Percentiles rank a stretch among this genome's conserved stretches.
Conservation (phyloP, 306 rosid species). For the Cajanus cajan region DNA sequence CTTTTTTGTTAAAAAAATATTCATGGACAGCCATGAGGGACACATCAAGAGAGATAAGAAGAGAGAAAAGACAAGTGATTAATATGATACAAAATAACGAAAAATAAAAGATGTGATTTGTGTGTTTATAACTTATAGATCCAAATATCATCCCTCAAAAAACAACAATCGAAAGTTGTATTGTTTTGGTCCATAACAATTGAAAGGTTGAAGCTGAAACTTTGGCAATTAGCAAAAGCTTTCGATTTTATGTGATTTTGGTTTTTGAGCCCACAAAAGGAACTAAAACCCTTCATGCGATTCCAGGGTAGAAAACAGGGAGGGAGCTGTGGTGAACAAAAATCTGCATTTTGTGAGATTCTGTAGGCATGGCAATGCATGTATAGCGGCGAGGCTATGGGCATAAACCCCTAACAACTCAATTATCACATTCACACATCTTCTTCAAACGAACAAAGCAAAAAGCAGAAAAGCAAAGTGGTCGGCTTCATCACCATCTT, state of each 20-base stretch:
- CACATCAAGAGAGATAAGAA: too few relatives aligned
- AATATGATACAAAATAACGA: too few relatives aligned
- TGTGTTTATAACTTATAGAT: too few relatives aligned
- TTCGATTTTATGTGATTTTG: neutral
- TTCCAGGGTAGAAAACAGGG: neutral
- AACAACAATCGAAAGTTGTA: neutral
- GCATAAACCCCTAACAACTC: constrained; percentile 24
- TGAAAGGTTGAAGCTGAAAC: neutral
- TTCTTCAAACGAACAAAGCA: constrained; percentile 37
- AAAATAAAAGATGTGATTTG: too few relatives aligned
- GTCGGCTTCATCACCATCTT: constrained; percentile 56
- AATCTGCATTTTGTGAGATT: constrained; percentile 30
- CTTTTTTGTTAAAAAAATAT: too few relatives aligned
- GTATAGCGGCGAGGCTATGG: constrained; percentile 9
- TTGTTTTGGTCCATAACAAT: neutral
- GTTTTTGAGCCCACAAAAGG: neutral
- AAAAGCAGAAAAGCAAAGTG: constrained; percentile 36
- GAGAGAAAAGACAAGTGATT: too few relatives aligned
- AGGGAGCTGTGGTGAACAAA: constrained; percentile 21
- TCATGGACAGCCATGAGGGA: too few relatives aligned
- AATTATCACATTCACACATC: constrained; percentile 18
- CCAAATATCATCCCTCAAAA: too few relatives aligned
- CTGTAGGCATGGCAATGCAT: neutral
- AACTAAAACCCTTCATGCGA: neutral
- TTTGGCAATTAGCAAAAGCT: neutral